A percentile compares a stretch with the other conserved stretches of the same genome.
These are phyloP conservation scores for Scheffersomyces parashehatae DNA, from an alignment of 1,139 yeast genomes.

Conservation along the genomic window DNA sequence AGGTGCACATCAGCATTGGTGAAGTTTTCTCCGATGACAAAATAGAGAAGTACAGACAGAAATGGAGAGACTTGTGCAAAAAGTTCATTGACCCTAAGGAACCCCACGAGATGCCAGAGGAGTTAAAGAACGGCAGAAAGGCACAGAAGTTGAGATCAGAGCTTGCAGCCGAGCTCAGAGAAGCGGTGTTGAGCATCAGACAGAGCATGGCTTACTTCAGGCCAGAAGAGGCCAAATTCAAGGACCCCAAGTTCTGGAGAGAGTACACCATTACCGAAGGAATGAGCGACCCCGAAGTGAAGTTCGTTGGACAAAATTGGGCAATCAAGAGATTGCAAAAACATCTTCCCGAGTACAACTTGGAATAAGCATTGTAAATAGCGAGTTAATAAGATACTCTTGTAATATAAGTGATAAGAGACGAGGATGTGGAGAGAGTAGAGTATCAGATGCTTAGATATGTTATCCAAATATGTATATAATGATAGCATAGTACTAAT, in stretches of 20 bases:
- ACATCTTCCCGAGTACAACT: constrained; percentile 44
- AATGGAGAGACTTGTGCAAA: constrained; percentile 67
- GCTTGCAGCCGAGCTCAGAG: constrained; percentile 69
- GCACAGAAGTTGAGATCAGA: constrained; percentile 67
- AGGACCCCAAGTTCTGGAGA: constrained; percentile 72
- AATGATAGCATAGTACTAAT: no score
- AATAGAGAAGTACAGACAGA: constrained; percentile 59
- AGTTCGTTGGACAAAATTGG: constrained; percentile 77
- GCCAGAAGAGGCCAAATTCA: constrained; percentile 55
- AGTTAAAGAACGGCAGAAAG: constrained; percentile 60
- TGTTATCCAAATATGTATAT: no score
- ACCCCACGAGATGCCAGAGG: constrained; percentile 62
- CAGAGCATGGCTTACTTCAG: constrained; percentile 50
- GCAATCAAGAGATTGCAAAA: constrained; percentile 70
- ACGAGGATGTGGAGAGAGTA: background rate
- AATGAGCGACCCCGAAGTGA: constrained; percentile 60
- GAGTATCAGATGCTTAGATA: background rate
- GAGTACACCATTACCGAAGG: constrained; percentile 66
- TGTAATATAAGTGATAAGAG: no score
- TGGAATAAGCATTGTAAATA: constrained; percentile 18
- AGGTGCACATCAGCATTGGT: constrained; percentile 72
- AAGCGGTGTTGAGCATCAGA: constrained; percentile 62
- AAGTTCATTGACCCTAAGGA: constrained; percentile 50
- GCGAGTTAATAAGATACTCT: constrained; percentile 1
- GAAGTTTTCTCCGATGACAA: constrained; percentile 61